A percentile compares a stretch with the other conserved stretches of the same genome.
These are phyloP conservation scores for Fusarium globosum DNA, from an alignment of 2,329 filamentous ascomycete species.

Conservation along the genomic window DNA sequence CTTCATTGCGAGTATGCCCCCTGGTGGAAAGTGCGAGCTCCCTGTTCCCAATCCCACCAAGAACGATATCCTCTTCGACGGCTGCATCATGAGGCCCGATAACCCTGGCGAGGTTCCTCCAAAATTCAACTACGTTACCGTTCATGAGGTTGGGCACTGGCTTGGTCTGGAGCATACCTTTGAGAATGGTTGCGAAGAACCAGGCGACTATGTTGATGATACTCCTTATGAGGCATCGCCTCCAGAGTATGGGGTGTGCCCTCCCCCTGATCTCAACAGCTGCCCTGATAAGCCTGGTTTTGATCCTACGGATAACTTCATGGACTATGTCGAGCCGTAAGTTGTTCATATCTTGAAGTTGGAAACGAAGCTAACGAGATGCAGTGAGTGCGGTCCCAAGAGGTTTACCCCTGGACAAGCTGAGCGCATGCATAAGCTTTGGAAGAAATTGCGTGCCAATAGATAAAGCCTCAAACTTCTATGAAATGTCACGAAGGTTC, in stretches of 20 bases:
- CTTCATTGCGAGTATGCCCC: conserved; percentile 1
- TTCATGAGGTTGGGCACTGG: conserved; percentile 29
- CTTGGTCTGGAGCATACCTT: conserved; percentile 30
- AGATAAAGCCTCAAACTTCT: neutral
- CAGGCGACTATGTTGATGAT: conserved; percentile 22
- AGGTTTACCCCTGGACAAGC: conserved; percentile 19
- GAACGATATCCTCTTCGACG: conserved; percentile 4
- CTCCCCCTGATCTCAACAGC: neutral
- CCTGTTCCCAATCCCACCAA: conserved; percentile 7
- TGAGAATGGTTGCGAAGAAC: conserved; percentile 18
- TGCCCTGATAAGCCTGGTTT: conserved; percentile 24
- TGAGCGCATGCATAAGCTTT: conserved; percentile 28
- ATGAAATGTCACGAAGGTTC: fast-evolving
- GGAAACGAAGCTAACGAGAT: neutral
- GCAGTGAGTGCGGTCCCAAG: conserved; percentile 6
- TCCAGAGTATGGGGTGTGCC: neutral
- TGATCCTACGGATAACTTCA: conserved; percentile 20
- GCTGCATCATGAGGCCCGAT: conserved; percentile 11
- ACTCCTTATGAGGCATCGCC: conserved; percentile 13
- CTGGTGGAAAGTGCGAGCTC: conserved; percentile 13
- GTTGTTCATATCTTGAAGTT: neutral
- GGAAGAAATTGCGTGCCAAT: neutral
- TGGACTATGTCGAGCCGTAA: conserved; percentile 12
- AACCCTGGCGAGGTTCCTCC: neutral
- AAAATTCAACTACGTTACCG: neutral